Percentiles rank a stretch among this genome's conserved stretches.
These are phyloP conservation scores for Prunus persica DNA, from an alignment of 306 rosid genomes.

Conservation along the genomic window DNA sequence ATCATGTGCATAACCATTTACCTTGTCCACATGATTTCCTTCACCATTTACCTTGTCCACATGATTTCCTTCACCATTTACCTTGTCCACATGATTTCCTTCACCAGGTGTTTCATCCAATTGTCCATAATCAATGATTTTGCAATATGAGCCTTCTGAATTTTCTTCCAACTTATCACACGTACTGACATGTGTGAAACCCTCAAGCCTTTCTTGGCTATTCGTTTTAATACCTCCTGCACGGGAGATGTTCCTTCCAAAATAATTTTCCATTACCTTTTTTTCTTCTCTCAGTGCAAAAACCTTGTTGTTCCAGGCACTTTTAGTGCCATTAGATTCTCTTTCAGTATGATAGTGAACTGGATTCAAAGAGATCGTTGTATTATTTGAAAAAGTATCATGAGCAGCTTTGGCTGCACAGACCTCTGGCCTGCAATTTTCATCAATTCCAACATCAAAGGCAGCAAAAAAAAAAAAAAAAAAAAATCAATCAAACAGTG, in stretches of 20 bases:
- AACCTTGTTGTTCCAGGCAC: slow-evolving; percentile 14
- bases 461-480: background rate
- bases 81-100: background rate
- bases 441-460: slow-evolving; percentile 26
- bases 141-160: background rate
- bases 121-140: background rate
- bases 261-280: background rate
- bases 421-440: slow-evolving; percentile 45
- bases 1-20: background rate
- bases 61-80: slow-evolving; percentile 1
- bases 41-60: slow-evolving; percentile 1
- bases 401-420: slow-evolving; percentile 33
- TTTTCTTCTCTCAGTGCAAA: background rate
- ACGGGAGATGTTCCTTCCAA: background rate
- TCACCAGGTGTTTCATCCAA: slow-evolving; percentile 7
- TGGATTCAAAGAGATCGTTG: background rate
- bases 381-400: slow-evolving; percentile 24
- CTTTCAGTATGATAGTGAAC: slow-evolving; percentile 18
- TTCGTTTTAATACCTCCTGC: background rate
- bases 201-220: background rate
- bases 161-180: background rate
- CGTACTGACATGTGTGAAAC: background rate
- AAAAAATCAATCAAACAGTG: background rate
- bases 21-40: background rate
- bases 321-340: background rate